Percentiles rank a stretch among this genome's conserved stretches.
Evolutionary conservation across 768 basidiomycete species (phyloP).

Genomic region (Mycena floridula): DNA sequence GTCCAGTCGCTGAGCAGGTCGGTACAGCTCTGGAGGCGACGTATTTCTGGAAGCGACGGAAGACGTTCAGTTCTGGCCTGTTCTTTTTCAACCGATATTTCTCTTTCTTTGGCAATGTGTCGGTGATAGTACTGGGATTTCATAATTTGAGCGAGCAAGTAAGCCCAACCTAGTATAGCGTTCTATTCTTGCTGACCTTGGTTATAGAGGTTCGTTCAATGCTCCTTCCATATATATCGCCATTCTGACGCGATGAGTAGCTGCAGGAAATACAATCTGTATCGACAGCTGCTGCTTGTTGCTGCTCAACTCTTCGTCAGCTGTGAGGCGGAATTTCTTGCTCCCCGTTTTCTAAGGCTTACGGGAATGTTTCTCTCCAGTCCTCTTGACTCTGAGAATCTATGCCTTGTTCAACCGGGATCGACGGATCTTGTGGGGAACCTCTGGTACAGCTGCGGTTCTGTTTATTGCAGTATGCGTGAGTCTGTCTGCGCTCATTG

Average conservation of each 20-base stretch:
- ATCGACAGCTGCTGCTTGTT: constrained; percentile 24
- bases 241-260: constrained; percentile 9
- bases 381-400: constrained; percentile 39
- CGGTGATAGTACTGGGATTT: constrained; percentile 7
- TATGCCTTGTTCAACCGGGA: constrained; percentile 44
- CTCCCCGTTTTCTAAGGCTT: too few species aligned
- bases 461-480: constrained; percentile 30
- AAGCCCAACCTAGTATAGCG: neutral
- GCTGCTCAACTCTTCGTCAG: constrained; percentile 24
- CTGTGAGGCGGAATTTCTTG: constrained; percentile 15
- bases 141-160: neutral
- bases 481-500: constrained; percentile 14
- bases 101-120: constrained; percentile 10
- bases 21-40: constrained; percentile 13
- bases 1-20: neutral
- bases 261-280: constrained; percentile 16
- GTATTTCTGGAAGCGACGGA: constrained; percentile 13
- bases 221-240: neutral
- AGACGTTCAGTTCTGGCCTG: constrained; percentile 8
- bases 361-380: constrained; percentile 15
- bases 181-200: neutral
- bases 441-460: constrained; percentile 25
- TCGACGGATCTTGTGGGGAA: constrained; percentile 25
- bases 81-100: constrained; percentile 19
- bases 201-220: neutral